A percentile compares a stretch with the other conserved stretches of the same genome.
phyloP scores from a whole-genome alignment of 2,329 filamentous ascomycete genomes.

The Magnaporthiopsis incrustans region DNA sequence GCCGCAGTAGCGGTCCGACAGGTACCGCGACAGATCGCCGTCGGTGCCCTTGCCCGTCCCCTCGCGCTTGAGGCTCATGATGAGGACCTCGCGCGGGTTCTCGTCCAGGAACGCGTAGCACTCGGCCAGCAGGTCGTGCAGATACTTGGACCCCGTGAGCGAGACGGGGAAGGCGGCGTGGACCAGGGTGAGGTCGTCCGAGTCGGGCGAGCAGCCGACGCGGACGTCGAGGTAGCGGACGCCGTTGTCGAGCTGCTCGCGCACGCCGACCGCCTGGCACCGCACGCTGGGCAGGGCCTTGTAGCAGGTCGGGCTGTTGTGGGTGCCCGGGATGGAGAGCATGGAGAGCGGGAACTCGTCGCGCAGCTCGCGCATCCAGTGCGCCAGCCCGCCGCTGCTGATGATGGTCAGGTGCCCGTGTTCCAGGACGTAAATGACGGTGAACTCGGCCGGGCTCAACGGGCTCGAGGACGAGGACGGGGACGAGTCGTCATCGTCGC shows the following conservation, averaged over 20 bases:
- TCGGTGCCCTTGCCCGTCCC: conserved; percentile 76
- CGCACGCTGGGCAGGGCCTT: conserved; percentile 84
- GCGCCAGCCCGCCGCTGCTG: conserved; percentile 59
- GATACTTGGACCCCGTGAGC: conserved; percentile 73
- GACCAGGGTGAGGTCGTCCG: conserved; percentile 60
- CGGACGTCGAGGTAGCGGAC: conserved; percentile 93
- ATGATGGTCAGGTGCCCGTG: conserved; percentile 55
- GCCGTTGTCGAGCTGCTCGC: conserved; percentile 76
- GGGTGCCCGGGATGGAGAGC: conserved; percentile 87
- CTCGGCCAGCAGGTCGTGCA: conserved; percentile 63
- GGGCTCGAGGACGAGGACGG: no score
- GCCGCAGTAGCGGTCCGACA: conserved; percentile 64
- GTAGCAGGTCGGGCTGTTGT: conserved; percentile 85
- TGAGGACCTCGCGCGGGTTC: conserved; percentile 73
- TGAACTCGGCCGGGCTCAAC: conserved; percentile 42
- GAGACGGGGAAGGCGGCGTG: conserved; percentile 87
- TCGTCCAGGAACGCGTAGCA: conserved; percentile 67
- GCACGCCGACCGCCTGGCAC: conserved; percentile 75
- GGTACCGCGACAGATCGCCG: conserved; percentile 64
- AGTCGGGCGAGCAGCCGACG: conserved; percentile 42
- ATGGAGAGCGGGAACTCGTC: conserved; percentile 67
- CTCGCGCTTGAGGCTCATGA: conserved; percentile 87
- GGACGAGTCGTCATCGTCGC: conserved; percentile 20
- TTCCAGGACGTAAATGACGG: conserved; percentile 55
- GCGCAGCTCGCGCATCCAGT: conserved; percentile 75